Conservation (phyloP, 306 rosid species). For the Vicia sativa region DNA sequence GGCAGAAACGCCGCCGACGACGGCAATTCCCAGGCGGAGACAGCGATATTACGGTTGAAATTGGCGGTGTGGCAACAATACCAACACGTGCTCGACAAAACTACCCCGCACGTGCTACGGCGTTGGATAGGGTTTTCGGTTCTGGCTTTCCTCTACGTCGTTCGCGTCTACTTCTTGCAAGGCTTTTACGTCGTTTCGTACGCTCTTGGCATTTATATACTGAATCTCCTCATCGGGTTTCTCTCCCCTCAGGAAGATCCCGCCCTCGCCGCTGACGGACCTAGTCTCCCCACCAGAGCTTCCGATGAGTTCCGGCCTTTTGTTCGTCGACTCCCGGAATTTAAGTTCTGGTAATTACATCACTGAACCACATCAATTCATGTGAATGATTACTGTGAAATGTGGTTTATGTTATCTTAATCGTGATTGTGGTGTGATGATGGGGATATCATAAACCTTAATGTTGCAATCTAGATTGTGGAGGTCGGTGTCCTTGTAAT, state of each 20-base stretch:
- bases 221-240: slow-evolving; percentile 87
- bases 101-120: slow-evolving; percentile 68
- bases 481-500: too few relatives aligned
- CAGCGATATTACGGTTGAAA: slow-evolving; percentile 62
- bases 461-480: slow-evolving; percentile 5
- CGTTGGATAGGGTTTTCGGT: slow-evolving; percentile 75
- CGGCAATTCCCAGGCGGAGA: slow-evolving; percentile 45
- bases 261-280: slow-evolving; percentile 75
- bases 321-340: slow-evolving; percentile 96
- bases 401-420: not conserved
- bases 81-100: slow-evolving; percentile 79
- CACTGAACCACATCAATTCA: not conserved
- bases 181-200: slow-evolving; percentile 97
- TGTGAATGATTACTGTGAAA: not conserved
- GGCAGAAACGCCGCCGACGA: not conserved
- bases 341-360: slow-evolving; percentile 78
- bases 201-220: slow-evolving; percentile 89
- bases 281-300: slow-evolving; percentile 81
- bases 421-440: not conserved
- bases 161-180: slow-evolving; percentile 75
- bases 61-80: slow-evolving; percentile 53
- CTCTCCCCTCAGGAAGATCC: slow-evolving; percentile 98
- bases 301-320: slow-evolving; percentile 97
- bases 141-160: slow-evolving; percentile 58
- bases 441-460: not conserved